Evolutionary conservation across 1,284 basidiomycete genomes (phyloP).

Genomic region (Sanghuangporus sanghuang): DNA sequence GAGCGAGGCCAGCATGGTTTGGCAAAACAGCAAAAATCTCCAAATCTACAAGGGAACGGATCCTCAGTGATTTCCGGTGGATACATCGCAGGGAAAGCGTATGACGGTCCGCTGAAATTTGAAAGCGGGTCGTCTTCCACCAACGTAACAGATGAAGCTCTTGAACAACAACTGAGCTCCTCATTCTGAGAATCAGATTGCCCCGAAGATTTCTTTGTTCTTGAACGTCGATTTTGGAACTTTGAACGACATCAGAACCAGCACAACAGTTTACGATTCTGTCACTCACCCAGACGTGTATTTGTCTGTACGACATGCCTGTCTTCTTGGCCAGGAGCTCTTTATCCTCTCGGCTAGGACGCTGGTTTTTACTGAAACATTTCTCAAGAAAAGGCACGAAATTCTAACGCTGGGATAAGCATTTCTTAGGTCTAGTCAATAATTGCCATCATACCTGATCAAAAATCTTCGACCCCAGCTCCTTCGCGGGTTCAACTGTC

Average conservation of each 20-base stretch:
- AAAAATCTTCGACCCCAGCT: background rate
- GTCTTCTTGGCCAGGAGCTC: conserved; percentile 7
- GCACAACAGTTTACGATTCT: background rate
- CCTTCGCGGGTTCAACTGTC: no score
- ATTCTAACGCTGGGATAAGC: no score
- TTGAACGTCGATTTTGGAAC: conserved; percentile 13
- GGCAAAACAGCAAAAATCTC: background rate
- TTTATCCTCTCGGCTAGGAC: conserved; percentile 5
- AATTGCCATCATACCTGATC: background rate
- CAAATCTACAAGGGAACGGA: conserved; percentile 12
- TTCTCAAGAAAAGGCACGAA: conserved; percentile 1
- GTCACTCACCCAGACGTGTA: conserved; percentile 12
- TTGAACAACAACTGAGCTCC: background rate
- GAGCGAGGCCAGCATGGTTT: background rate
- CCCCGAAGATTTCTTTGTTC: background rate
- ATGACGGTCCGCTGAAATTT: background rate
- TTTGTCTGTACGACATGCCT: conserved; percentile 11
- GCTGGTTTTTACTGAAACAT: conserved; percentile 2
- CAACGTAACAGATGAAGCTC: background rate
- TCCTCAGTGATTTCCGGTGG: conserved; percentile 1
- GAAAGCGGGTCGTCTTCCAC: background rate
- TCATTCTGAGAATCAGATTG: background rate
- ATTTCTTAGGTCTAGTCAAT: no score
- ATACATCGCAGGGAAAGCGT: conserved; percentile 6
- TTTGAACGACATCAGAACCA: background rate